These are phyloP conservation scores for Phialophora macrospora DNA, from an alignment of 2,329 filamentous ascomycete species.

Conservation along the genomic window DNA sequence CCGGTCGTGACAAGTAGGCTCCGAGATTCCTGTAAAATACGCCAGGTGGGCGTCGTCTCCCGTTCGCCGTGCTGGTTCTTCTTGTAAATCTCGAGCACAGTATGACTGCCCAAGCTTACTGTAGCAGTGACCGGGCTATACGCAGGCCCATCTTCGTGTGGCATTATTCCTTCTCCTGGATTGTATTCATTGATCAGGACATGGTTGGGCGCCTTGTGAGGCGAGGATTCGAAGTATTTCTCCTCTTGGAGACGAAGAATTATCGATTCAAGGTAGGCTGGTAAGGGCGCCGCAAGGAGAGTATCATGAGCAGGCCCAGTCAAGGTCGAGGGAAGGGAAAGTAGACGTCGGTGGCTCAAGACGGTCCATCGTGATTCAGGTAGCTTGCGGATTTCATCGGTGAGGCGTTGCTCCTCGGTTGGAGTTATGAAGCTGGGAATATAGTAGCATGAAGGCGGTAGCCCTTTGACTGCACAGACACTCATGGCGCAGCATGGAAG, in stretches of 20 bases:
- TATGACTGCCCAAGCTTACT: slow-evolving; percentile 76
- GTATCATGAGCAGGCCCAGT: slow-evolving; percentile 67
- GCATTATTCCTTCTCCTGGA: slow-evolving; percentile 91
- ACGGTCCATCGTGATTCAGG: slow-evolving; percentile 82
- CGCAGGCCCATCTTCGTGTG: slow-evolving; percentile 88
- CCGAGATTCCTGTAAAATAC: slow-evolving; percentile 80
- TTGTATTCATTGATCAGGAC: slow-evolving; percentile 92
- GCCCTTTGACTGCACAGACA: slow-evolving; percentile 54
- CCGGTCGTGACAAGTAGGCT: slow-evolving; percentile 66
- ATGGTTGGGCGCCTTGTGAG: slow-evolving; percentile 81
- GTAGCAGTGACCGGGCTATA: slow-evolving; percentile 91
- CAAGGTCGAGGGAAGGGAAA: slow-evolving; percentile 86
- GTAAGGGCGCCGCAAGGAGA: slow-evolving; percentile 72
- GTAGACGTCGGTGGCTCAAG: slow-evolving; percentile 84
- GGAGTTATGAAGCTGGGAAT: slow-evolving; percentile 80
- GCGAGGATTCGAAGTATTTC: slow-evolving; percentile 65
- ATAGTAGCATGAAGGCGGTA: slow-evolving; percentile 77
- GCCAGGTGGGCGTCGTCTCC: slow-evolving; percentile 49
- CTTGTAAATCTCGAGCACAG: slow-evolving; percentile 77
- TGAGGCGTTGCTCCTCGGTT: slow-evolving; percentile 72
- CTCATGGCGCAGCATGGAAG: slow-evolving; percentile 44
- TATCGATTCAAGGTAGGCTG: slow-evolving; percentile 72
- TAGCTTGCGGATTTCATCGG: slow-evolving; percentile 68
- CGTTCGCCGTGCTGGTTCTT: slow-evolving; percentile 50
- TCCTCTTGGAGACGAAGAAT: slow-evolving; percentile 60